Conservation (phyloP, 345 rosid species). For the Bruguiera sexangula region DNA sequence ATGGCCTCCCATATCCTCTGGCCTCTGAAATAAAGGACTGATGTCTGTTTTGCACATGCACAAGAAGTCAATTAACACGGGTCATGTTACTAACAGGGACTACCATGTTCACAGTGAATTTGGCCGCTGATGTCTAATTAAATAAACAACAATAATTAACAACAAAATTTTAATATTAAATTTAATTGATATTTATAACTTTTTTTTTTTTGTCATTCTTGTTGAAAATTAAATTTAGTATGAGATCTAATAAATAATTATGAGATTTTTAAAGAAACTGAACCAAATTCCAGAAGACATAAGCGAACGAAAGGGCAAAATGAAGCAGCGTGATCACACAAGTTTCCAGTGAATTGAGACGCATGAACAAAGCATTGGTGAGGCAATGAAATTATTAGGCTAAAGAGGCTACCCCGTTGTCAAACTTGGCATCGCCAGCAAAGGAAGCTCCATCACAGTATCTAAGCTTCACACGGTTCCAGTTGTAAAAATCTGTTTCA, state of each 20-base stretch:
- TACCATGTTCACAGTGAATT: too few species aligned
- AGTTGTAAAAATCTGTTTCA: slow-evolving; percentile 82
- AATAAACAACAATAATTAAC: too few species aligned
- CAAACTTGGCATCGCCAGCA: slow-evolving; percentile 59
- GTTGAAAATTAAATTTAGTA: too few species aligned
- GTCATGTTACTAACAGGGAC: too few species aligned
- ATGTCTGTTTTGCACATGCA: slow-evolving; percentile 50
- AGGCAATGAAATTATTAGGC: neutral
- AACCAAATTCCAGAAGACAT: too few species aligned
- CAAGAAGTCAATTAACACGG: slow-evolving; percentile 1
- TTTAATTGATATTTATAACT: too few species aligned
- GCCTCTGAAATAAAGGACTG: slow-evolving; percentile 86
- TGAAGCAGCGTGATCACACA: neutral
- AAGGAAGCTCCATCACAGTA: slow-evolving; percentile 98
- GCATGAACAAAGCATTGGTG: neutral
- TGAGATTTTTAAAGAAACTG: too few species aligned
- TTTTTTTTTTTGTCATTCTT: too few species aligned
- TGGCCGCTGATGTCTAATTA: too few species aligned
- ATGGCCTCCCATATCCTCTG: slow-evolving; percentile 85
- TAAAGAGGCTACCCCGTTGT: slow-evolving; percentile 58
- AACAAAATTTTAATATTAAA: too few species aligned
- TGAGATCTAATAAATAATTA: too few species aligned
- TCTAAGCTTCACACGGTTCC: slow-evolving; percentile 92
- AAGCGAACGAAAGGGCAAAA: too few species aligned
- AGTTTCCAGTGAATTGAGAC: neutral